Base-by-base conservation (phyloP, 768 basidiomycete species). In the Pleurotus pulmonarius region DNA sequence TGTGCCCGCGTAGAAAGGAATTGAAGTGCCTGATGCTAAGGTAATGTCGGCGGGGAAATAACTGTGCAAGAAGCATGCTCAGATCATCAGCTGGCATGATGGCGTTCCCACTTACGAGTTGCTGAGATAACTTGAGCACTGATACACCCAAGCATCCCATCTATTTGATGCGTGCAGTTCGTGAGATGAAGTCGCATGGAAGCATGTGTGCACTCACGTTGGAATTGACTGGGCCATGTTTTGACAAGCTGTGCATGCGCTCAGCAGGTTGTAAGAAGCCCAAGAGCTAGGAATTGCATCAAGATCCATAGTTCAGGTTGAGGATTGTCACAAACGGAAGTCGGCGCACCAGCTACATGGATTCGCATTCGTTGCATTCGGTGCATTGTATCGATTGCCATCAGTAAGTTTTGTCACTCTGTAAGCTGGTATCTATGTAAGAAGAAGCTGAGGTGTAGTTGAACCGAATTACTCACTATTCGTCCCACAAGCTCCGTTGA, bases 181-280 rank as follows among this genome's bases (percentile, higher is more conserved):
- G 22, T 41, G 11, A 18, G 34, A 40, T 6, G 20, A 26, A n/a
- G 48, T 18, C 11, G 22, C 41, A 43, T 7, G 3, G 7, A 26
- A 40, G 37, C 18, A 41, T 15, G 25, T 24, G 48, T 13, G 16
- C 34, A 41, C 46, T 22, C n/a, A 57, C 56, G 38, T 57, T 25
- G 47, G 48, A 34, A 49, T 49, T 22, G 56, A 51, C 51, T 52
- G 51, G 12, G 37, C 6, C 18, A 29, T 15, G 26, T 45, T 39
- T 47, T 57, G 56, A 25, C 56, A 57, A 24, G 48, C 56, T 4
- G 56, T 57, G 25, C 56, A 57, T 15, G 56, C 56, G 40, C 56
- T 57, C 56, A 57, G 49, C 24, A 57, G 29, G 40, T 57, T 57
- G 48, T 57, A 57, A 43, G 56, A 48, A 16, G 56, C 46, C 56